A percentile compares a stretch with the other conserved stretches of the same genome.
phyloP scores from a whole-genome alignment of 83 land plant species.

The Picea abies region DNA sequence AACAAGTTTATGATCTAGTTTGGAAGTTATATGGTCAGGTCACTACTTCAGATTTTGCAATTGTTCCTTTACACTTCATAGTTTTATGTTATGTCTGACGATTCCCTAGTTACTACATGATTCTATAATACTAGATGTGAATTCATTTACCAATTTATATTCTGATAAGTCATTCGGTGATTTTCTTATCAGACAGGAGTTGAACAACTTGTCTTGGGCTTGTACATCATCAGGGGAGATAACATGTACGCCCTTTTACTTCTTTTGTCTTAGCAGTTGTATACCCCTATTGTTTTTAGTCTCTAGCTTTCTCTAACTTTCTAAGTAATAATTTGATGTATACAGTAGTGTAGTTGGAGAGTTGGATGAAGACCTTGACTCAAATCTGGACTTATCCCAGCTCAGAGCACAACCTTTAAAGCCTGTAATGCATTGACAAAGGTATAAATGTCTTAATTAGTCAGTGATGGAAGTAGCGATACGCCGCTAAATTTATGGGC shows the following conservation, averaged over 20 bases:
- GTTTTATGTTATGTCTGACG: too few species aligned
- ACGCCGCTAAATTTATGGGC: too few species aligned
- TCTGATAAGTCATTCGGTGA: too few species aligned
- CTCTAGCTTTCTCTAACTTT: neutral
- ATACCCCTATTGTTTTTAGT: neutral
- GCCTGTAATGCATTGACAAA: slow-evolving; percentile 75
- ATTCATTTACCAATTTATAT: too few species aligned
- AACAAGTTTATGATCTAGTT: too few species aligned
- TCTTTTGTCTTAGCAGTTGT: neutral
- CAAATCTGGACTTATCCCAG: slow-evolving; percentile 65
- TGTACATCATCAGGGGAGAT: slow-evolving; percentile 97
- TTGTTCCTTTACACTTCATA: too few species aligned
- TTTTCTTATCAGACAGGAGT: slow-evolving; percentile 78
- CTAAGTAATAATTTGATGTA: neutral
- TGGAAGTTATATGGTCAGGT: too few species aligned
- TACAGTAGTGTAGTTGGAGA: slow-evolving; percentile 94
- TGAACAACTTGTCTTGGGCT: slow-evolving; percentile 90
- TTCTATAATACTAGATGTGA: too few species aligned
- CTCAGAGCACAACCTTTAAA: slow-evolving; percentile 97
- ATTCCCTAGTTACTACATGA: too few species aligned
- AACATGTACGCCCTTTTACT: slow-evolving; percentile 69
- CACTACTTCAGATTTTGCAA: too few species aligned
- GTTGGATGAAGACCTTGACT: slow-evolving; percentile 91
- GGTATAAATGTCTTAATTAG: too few species aligned
- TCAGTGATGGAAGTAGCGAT: too few species aligned